Base-by-base conservation (phyloP, 805 yeast genomes). In the Clavispora santaluciae region DNA sequence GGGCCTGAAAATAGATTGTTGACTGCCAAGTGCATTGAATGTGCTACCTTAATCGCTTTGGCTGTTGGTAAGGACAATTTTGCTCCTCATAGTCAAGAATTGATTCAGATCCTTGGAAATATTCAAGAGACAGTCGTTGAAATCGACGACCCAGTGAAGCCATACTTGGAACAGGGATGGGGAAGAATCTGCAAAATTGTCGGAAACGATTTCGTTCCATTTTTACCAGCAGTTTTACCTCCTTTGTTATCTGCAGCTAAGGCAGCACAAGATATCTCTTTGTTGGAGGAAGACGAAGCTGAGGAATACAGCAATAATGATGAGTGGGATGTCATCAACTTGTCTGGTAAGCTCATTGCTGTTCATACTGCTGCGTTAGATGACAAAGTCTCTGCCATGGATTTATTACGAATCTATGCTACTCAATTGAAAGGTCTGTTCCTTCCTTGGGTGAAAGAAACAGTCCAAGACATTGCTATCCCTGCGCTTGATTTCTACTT, bases 21-120 rank as follows among this genome's bases (percentile, higher is more conserved):
- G 50, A 86, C 85, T 59, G 98, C 95, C 17, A 91, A 90, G 63
- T 86, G 96, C 54, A 86, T 93, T 50, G 99, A 93, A 66, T 93
- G 99, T 65, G 82, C 96, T 6, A 86, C 98, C 1, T 72, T 93
- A 54, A 89, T 93, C 58, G 97, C 97, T 0, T 70, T 82, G 34
- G 98, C 99, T 12, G 98, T 93, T 22, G 98, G 98, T 17, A 83
- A 82, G 56, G 96, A 89, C 51, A 86, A 84, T 59, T 91, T 93
- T 59, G 64, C 77, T 15, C 81, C 86, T 18, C 84, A 86, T 54
- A 79, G 86, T 36, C 78, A 75, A 45, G 88, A 86, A 51, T 66
- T 91, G 43, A 81, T 89, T 38, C 78, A 78, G 50, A 66, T 86
- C 20, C 81, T 88, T 51, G 85, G 81, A 12, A 66, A 72, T 20